Conservation (phyloP, 1,284 basidiomycete genomes). For the Bondarzewia mesenterica region DNA sequence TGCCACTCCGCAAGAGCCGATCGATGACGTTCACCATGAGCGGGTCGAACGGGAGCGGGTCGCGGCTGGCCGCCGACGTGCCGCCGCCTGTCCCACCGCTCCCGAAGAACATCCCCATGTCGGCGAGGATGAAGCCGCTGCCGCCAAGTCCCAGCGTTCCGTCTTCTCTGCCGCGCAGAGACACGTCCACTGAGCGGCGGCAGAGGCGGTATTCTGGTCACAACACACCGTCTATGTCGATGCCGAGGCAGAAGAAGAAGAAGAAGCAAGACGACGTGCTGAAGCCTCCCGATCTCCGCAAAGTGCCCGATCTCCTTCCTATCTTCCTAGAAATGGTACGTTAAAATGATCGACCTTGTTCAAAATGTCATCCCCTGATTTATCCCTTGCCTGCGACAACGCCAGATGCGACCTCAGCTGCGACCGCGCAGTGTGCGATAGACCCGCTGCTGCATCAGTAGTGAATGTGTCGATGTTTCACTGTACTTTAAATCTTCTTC, state of each 20-base stretch:
- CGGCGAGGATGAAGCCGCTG: slow-evolving; percentile 16
- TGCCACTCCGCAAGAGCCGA: slow-evolving; percentile 12
- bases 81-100: slow-evolving; percentile 13
- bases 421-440: slow-evolving; percentile 13
- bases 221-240: neutral
- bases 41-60: neutral
- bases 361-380: neutral
- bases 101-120: slow-evolving; percentile 17
- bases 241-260: slow-evolving; percentile 15
- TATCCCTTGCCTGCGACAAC: neutral
- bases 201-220: neutral
- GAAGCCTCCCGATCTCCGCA: slow-evolving; percentile 69
- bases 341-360: neutral
- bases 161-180: neutral
- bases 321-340: slow-evolving; percentile 86
- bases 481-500: neutral
- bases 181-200: neutral
- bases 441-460: slow-evolving; percentile 1
- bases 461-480: neutral
- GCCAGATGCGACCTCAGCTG: slow-evolving; percentile 29
- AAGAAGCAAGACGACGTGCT: slow-evolving; percentile 35
- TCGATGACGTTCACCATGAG: slow-evolving; percentile 10
- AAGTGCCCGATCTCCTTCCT: slow-evolving; percentile 73
- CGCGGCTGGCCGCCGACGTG: slow-evolving; percentile 3
- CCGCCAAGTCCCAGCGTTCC: slow-evolving; percentile 13